Evolutionary conservation across 192 early-diverging fungal genomes (phyloP).

Genomic region (Mortierella antarctica): DNA sequence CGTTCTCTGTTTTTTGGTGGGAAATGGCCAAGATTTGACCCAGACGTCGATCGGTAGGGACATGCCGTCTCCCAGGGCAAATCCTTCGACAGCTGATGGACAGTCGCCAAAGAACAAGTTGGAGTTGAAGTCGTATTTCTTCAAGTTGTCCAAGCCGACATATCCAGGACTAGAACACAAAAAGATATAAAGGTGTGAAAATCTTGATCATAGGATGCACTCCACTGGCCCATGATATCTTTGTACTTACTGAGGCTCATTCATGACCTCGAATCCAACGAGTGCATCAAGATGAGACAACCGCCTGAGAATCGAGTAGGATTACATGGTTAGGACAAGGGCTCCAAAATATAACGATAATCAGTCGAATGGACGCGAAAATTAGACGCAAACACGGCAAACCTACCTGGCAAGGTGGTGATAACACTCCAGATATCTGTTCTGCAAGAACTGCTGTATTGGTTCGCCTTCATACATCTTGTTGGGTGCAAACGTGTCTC

Average conservation of each 20-base stretch:
- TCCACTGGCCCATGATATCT: neutral
- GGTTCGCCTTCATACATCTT: slow-evolving; percentile 71
- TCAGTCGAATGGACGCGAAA: neutral
- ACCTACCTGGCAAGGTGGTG: slow-evolving; percentile 72
- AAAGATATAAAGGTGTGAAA: neutral
- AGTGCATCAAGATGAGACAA: slow-evolving; percentile 72
- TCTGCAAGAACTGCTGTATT: slow-evolving; percentile 75
- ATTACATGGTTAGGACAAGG: neutral
- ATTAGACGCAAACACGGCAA: neutral
- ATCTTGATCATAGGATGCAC: neutral
- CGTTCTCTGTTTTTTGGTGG: slow-evolving; percentile 66
- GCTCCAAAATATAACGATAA: neutral
- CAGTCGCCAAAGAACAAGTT: slow-evolving; percentile 78
- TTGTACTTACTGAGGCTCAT: slow-evolving; percentile 69
- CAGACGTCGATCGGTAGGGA: slow-evolving; percentile 78
- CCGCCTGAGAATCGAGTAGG: slow-evolving; percentile 54
- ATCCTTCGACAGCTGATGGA: slow-evolving; percentile 79
- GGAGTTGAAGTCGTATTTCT: slow-evolving; percentile 69
- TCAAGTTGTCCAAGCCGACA: slow-evolving; percentile 71
- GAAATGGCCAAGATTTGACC: slow-evolving; percentile 82
- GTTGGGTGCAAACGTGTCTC: slow-evolving; percentile 78
- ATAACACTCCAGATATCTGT: slow-evolving; percentile 74
- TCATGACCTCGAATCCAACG: slow-evolving; percentile 85
- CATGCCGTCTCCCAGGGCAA: slow-evolving; percentile 80
- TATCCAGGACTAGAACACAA: slow-evolving; percentile 68